These are phyloP conservation scores for Collybia sordida DNA, from an alignment of 768 basidiomycete genomes.

Conservation along the genomic window DNA sequence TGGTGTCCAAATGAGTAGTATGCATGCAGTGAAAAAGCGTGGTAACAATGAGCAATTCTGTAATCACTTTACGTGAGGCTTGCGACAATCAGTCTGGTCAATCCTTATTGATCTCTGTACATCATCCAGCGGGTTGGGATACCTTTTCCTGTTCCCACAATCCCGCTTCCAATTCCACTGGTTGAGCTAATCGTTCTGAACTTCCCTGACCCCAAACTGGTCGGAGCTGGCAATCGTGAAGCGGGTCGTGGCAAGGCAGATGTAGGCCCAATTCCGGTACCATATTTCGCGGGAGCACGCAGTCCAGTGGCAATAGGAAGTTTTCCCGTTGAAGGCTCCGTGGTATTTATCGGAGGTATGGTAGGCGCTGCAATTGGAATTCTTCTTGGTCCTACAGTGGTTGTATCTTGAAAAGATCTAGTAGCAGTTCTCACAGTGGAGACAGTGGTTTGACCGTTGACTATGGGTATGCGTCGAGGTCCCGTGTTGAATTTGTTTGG, in stretches of 20 bases:
- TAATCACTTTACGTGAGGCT: too few relatives aligned
- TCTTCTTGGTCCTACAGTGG: slow-evolving; percentile 13
- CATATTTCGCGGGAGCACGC: slow-evolving; percentile 13
- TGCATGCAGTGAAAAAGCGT: too few relatives aligned
- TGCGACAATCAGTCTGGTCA: too few relatives aligned
- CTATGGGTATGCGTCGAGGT: slow-evolving; percentile 34
- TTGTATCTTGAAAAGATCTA: slow-evolving; percentile 3
- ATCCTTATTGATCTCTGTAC: background rate
- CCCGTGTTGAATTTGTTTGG: slow-evolving; percentile 20
- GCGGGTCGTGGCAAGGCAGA: slow-evolving; percentile 18
- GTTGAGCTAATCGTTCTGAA: slow-evolving; percentile 5
- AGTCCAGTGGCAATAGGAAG: slow-evolving; percentile 9
- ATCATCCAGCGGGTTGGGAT: slow-evolving; percentile 11
- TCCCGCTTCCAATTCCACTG: background rate
- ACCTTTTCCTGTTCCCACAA: slow-evolving; percentile 1
- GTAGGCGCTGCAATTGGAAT: slow-evolving; percentile 6
- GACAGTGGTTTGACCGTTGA: slow-evolving; percentile 7
- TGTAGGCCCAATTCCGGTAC: slow-evolving; percentile 1
- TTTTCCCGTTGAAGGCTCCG: slow-evolving; percentile 6
- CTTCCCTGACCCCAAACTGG: slow-evolving; percentile 9
- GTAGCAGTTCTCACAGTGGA: background rate
- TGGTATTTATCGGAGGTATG: slow-evolving; percentile 2
- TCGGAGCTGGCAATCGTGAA: slow-evolving; percentile 12
- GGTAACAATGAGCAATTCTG: too few relatives aligned
- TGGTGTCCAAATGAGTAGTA: too few relatives aligned